Conservation (phyloP, 1,139 yeast genomes). For the Lodderomyces parapsilosis region DNA sequence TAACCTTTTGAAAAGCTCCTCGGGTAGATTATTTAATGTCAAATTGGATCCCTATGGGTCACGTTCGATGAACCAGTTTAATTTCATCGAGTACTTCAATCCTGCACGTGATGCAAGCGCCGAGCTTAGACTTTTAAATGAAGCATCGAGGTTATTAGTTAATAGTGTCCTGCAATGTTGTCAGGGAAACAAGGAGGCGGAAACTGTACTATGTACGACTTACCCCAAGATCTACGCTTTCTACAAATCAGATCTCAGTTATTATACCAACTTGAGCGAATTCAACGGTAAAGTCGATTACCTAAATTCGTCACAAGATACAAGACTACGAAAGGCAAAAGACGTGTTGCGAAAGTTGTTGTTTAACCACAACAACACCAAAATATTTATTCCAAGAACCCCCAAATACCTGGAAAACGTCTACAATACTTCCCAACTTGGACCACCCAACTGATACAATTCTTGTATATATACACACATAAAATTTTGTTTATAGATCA, state of each 20-base stretch:
- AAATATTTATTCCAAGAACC: constrained; percentile 2
- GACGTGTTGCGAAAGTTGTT: constrained; percentile 2
- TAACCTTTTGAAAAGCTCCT: constrained; percentile 8
- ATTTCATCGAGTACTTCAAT: constrained; percentile 13
- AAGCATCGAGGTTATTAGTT: background rate
- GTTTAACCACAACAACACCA: background rate
- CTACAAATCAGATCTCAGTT: background rate
- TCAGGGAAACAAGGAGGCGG: constrained; percentile 16
- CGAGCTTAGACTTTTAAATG: background rate
- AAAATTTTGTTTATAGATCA: constrained; percentile 16
- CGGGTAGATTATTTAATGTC: constrained; percentile 11
- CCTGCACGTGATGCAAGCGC: constrained; percentile 8
- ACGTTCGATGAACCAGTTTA: constrained; percentile 9
- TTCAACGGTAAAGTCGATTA: constrained; percentile 3
- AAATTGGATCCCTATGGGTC: constrained; percentile 7
- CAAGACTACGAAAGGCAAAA: constrained; percentile 1
- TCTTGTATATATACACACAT: constrained; percentile 6
- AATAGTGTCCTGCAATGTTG: constrained; percentile 18
- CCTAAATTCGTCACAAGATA: constrained; percentile 1
- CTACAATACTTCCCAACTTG: background rate
- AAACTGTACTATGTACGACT: constrained; percentile 28
- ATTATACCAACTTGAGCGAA: background rate
- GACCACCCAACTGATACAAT: background rate
- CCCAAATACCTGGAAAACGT: background rate
- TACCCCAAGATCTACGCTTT: constrained; percentile 36